phyloP scores from a whole-genome alignment of 164 flowering plant species.

The Tetrastigma voinierianum region DNA sequence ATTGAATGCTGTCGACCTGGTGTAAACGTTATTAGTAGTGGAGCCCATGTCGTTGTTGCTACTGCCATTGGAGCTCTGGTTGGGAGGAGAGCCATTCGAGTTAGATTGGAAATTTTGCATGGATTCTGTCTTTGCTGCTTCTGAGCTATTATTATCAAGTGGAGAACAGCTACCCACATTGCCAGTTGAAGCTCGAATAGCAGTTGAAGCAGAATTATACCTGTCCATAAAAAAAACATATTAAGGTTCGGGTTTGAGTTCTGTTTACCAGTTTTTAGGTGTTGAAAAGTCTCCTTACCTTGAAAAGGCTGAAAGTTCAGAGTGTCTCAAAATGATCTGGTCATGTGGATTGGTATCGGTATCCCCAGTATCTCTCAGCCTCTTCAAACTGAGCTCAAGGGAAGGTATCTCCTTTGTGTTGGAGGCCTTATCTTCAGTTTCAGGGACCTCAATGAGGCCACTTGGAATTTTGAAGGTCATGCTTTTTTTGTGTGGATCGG shows the following conservation, averaged over 20 bases:
- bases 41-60: conserved; percentile 28
- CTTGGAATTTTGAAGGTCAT: conserved; percentile 20
- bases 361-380: conserved; percentile 38
- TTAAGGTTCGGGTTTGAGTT: no score
- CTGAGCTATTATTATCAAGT: conserved; percentile 20
- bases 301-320: conserved; percentile 43
- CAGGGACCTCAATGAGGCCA: conserved; percentile 22
- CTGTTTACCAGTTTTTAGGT: not conserved
- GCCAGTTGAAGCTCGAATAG: conserved; percentile 20
- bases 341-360: conserved; percentile 31
- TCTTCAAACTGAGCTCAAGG: conserved; percentile 52
- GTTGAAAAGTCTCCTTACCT: conserved; percentile 15
- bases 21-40: conserved; percentile 15
- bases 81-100: conserved; percentile 12
- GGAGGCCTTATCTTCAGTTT: conserved; percentile 25
- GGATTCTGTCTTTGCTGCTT: conserved; percentile 22
- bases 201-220: conserved; percentile 23
- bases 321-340: conserved; percentile 35
- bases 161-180: conserved; percentile 28
- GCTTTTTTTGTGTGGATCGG: conserved; percentile 18
- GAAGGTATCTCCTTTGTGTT: conserved; percentile 41
- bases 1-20: conserved; percentile 8
- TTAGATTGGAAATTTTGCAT: conserved; percentile 12
- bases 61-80: conserved; percentile 20
- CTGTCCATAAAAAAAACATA: conserved; percentile 8